Base-by-base conservation (phyloP, 1,139 yeast species). In the Suhomyces yuchorum region DNA sequence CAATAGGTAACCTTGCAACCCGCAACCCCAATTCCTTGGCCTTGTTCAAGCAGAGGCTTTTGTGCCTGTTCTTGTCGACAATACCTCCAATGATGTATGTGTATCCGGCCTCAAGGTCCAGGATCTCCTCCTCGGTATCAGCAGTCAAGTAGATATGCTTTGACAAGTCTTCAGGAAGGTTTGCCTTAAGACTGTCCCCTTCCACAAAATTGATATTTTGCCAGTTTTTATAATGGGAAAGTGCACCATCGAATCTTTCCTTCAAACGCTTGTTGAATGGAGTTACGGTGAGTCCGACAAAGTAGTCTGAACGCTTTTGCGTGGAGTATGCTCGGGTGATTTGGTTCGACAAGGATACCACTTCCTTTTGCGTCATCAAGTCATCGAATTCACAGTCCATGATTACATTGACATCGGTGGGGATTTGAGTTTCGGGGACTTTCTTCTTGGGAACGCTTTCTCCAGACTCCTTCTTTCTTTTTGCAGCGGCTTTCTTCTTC, bases 41-140 rank as follows among this genome's bases (percentile, higher is more conserved):
- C 65, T 92, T 93, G 55, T 87, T 78, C 48, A 82, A 77, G 66
- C 99, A 93, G 43, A 93, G 68, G 53, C 77, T 75, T 67, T 92
- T 92, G 71, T 93, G 87, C 56, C 98, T 79, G 54, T 96, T 96
- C 66, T 92, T 93, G 66, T 93, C 99, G 8, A 93, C 98, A 47
- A 93, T 92, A 0, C 99, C 99, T 8, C 99, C 99, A 46, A 93
- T 84, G 41, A 92, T 81, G 59, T 93, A 93, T 0, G 95, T 87
- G 64, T 78, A 77, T 4, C 84, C 85, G 4, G 84, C 81, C 51
- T 85, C 84, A 43, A 93, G 70, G 17, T 78, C 80, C 32, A 87
- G 68, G 18, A 79, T 78, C 36, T 68, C 71, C 23, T 87, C 87
- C 15, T 85, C 87, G 0, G 96, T 85, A 58, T 93, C 99, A 0